phyloP scores from a whole-genome alignment of 257 asterid genomes.

The Datura wrightii region DNA sequence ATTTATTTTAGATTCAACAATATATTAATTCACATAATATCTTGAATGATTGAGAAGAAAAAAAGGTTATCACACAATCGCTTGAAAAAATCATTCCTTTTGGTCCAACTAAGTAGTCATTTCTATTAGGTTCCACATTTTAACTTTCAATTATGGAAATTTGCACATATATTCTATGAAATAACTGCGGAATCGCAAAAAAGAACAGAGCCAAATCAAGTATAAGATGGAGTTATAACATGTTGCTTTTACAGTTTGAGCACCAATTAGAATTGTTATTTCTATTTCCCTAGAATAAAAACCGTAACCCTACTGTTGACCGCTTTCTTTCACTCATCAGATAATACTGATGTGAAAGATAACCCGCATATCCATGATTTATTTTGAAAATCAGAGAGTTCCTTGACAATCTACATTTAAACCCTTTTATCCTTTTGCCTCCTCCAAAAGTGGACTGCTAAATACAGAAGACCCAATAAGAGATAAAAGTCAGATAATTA shows the following conservation, averaged over 20 bases:
- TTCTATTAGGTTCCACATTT: too few species aligned
- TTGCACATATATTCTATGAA: too few species aligned
- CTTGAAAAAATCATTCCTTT: too few species aligned
- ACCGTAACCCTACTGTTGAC: background rate
- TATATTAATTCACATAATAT: too few species aligned
- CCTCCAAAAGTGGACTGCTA: background rate
- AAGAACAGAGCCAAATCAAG: background rate
- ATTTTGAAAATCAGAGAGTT: constrained; percentile 1
- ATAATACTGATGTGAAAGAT: background rate
- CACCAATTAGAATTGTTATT: background rate
- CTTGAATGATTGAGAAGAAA: too few species aligned
- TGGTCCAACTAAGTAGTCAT: too few species aligned
- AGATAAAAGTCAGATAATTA: background rate
- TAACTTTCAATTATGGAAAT: too few species aligned
- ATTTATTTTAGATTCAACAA: too few species aligned
- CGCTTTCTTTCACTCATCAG: background rate
- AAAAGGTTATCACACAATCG: too few species aligned
- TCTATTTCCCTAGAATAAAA: background rate
- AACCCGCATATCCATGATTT: background rate
- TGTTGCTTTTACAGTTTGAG: background rate
- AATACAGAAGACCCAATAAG: background rate
- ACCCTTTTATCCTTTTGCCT: background rate
- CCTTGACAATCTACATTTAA: background rate
- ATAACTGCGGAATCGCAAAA: too few species aligned
- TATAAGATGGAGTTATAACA: constrained; percentile 14